A percentile compares a stretch with the other conserved stretches of the same genome.
Conservation (phyloP, 352 stramenopile species). For the Phytopythium kandeliae region DNA sequence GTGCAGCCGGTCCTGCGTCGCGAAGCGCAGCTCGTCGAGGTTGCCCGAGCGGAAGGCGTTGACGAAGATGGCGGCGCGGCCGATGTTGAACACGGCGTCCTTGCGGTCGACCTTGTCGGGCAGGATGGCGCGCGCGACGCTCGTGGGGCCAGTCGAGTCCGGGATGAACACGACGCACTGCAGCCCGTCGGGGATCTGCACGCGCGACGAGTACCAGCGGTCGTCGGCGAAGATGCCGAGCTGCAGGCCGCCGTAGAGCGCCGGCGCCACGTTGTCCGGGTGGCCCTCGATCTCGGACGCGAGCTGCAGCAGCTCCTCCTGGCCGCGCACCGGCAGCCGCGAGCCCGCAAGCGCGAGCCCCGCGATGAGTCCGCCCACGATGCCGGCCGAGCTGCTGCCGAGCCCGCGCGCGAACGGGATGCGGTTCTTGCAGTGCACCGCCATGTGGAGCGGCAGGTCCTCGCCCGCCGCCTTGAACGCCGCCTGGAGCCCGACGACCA, state of each 20-base stretch:
- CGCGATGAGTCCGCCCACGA: conserved; percentile 98
- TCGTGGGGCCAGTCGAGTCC: conserved; percentile 95
- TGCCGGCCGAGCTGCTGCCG: conserved; percentile 96
- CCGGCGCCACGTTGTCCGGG: conserved; percentile 98
- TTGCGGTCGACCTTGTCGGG: conserved; percentile 80
- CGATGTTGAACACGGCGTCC: conserved; percentile 97
- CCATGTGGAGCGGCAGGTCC: conserved; percentile 87
- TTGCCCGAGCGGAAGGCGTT: conserved; percentile 96
- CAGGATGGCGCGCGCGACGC: conserved; percentile 91
- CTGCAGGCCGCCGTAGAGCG: conserved; percentile 98
- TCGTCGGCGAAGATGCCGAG: conserved; percentile 92
- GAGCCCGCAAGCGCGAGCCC: conserved; percentile 97
- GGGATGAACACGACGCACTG: conserved; percentile 99
- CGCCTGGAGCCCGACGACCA: conserved; percentile 92
- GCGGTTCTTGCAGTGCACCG: conserved; percentile 97
- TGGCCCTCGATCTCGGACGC: conserved; percentile 98
- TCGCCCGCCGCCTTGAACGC: conserved; percentile 95
- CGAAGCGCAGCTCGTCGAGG: conserved; percentile 94
- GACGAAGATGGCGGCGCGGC: conserved; percentile 95
- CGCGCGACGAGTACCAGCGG: conserved; percentile 96
- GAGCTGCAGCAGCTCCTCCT: conserved; percentile 96
- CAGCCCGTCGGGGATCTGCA: conserved; percentile 93
- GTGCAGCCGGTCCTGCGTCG: conserved; percentile 93
- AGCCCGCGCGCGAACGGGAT: conserved; percentile 97
- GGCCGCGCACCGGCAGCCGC: conserved; percentile 79